Percentiles rank a stretch among this genome's conserved stretches.
These are phyloP conservation scores for Scleroderma bovista DNA, from an alignment of 768 basidiomycete species.

Conservation along the genomic window DNA sequence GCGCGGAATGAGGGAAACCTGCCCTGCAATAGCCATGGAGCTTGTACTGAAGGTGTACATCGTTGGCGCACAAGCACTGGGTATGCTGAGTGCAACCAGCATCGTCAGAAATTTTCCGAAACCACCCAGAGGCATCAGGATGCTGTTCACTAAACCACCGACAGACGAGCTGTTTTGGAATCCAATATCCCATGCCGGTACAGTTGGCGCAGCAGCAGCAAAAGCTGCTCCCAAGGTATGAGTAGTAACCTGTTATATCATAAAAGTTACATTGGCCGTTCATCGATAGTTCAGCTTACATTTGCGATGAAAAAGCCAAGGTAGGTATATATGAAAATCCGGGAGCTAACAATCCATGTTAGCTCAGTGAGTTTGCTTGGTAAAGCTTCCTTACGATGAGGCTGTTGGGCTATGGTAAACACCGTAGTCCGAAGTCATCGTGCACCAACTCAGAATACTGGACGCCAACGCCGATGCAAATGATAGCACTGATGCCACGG, in stretches of 20 bases:
- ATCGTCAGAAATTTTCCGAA: slow-evolving; percentile 72
- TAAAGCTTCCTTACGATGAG: slow-evolving; percentile 43
- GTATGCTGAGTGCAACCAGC: slow-evolving; percentile 67
- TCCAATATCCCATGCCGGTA: slow-evolving; percentile 51
- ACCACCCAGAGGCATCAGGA: slow-evolving; percentile 53
- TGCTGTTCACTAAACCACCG: slow-evolving; percentile 58
- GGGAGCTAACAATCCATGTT: slow-evolving; percentile 37
- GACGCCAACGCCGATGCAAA: slow-evolving; percentile 71
- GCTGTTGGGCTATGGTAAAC: slow-evolving; percentile 58
- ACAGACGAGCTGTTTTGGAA: slow-evolving; percentile 49
- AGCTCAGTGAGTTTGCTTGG: neutral
- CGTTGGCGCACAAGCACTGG: no score
- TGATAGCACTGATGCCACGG: slow-evolving; percentile 48
- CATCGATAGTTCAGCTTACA: slow-evolving; percentile 47
- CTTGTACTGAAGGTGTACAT: no score
- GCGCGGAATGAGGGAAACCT: slow-evolving; percentile 73
- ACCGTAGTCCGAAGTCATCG: slow-evolving; percentile 68
- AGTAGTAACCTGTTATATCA: slow-evolving; percentile 28
- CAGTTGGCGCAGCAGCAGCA: slow-evolving; percentile 46
- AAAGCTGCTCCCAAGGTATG: slow-evolving; percentile 66
- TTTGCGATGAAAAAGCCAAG: slow-evolving; percentile 56
- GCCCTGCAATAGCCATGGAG: no score
- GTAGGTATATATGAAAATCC: slow-evolving; percentile 61
- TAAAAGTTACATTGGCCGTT: no score
- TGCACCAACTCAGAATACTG: slow-evolving; percentile 59